Base-by-base conservation (phyloP, 2,329 filamentous ascomycete species). In the Fusarium xyrophilum region DNA sequence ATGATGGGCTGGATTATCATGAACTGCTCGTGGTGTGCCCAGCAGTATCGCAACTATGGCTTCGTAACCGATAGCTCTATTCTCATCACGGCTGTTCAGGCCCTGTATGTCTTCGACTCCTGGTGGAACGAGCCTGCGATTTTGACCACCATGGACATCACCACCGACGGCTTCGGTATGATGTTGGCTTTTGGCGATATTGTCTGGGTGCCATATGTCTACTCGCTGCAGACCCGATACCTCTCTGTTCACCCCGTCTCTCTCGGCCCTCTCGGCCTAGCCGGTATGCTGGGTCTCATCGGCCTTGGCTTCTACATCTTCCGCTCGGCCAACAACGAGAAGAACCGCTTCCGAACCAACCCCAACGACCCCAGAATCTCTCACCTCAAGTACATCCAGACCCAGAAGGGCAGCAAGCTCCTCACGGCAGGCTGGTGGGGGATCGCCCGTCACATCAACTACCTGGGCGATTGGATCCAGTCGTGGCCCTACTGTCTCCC, bases 141-240 rank as follows among this genome's bases (percentile, higher is more conserved):
- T 66, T 82, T 97, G 68, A 97, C 94, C 3, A 97, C 93, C 33
- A 97, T 98, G 81, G 95, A 98, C 76, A 91, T 97, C 70, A 97
- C 91, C 53, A 92, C 89, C 42, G 95, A 98, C 73, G 95, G 95
- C 9, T 97, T 98, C 72, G 95, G 95, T 55, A 93, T 93, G 82
- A 98, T 98, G 95, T 85, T 98, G 35, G 85, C 92, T 4, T 97
- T 97, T 76, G 95, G 93, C 58, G 95, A 98, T 74, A 84, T 97
- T 9, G 92, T 91, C 65, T 98, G 95, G 95, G 87, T 97, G 5
- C 95, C 95, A 1, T 97, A 97, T 77, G 85, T 93, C 61, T 98
- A 97, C 84, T 91, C 89, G 21, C 83, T 93, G 36, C 94, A 97
- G 79, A 89, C 91, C 11, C 89, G 92, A 43, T 98, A 97, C 78